Conservation (phyloP, 345 rosid species). For the Eucalyptus erythrocorys region DNA sequence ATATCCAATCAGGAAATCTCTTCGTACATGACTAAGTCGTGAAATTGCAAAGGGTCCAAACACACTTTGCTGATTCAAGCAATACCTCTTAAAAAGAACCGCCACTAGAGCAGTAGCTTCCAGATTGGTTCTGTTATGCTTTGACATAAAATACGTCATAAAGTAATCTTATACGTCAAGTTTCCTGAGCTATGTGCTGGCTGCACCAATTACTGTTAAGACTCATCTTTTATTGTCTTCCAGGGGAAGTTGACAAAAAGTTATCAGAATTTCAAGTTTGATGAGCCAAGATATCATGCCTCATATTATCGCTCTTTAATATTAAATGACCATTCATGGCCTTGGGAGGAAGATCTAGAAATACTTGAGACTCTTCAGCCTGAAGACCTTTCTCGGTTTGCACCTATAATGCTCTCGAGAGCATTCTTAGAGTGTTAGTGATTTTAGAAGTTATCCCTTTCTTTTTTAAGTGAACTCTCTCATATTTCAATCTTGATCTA, state of each 20-base stretch:
- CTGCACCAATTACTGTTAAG: background rate
- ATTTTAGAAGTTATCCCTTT: background rate
- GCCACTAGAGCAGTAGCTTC: background rate
- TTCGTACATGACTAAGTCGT: background rate
- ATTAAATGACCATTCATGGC: slow-evolving; percentile 46
- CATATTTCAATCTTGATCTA: background rate
- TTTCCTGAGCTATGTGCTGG: too few species aligned
- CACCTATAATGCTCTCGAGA: slow-evolving; percentile 60
- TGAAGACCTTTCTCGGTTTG: slow-evolving; percentile 55
- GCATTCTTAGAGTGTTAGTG: slow-evolving; percentile 54
- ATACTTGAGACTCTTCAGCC: slow-evolving; percentile 39
- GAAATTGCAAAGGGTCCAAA: background rate
- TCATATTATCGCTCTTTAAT: slow-evolving; percentile 53
- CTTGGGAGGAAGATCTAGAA: slow-evolving; percentile 53
- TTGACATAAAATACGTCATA: background rate
- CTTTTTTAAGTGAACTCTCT: background rate
- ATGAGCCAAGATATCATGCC: slow-evolving; percentile 67
- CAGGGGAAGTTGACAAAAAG: slow-evolving; percentile 68
- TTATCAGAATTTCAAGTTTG: slow-evolving; percentile 59
- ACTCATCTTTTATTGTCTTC: background rate
- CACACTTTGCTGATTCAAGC: background rate
- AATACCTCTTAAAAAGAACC: background rate
- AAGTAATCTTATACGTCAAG: background rate
- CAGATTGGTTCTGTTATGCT: background rate
- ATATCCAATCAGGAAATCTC: background rate